phyloP scores from a whole-genome alignment of 805 yeast species.

The Candida sphagnicola region DNA sequence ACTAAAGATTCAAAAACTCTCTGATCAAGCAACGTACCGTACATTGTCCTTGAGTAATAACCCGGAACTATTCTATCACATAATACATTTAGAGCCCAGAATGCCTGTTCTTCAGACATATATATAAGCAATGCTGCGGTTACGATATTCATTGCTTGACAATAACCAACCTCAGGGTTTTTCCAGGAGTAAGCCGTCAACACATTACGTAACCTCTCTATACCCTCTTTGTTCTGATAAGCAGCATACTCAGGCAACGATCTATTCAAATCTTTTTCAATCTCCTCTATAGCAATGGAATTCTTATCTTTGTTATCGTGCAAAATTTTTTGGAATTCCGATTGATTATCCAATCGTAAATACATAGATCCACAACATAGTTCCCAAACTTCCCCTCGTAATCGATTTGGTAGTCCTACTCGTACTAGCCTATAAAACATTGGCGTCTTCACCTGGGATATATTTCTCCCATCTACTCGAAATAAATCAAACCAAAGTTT shows the following conservation, averaged over 20 bases:
- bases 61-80: conserved; percentile 92
- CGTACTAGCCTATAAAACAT: conserved; percentile 79
- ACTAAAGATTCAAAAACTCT: conserved; percentile 89
- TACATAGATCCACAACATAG: conserved; percentile 82
- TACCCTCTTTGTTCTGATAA: conserved; percentile 83
- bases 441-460: conserved; percentile 69
- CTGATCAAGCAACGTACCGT: conserved; percentile 93
- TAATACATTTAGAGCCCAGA: conserved; percentile 79
- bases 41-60: conserved; percentile 95
- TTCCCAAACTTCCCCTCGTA: conserved; percentile 98
- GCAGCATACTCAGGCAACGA: conserved; percentile 96
- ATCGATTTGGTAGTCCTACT: conserved; percentile 89
- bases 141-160: conserved; percentile 98
- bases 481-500: conserved; percentile 93
- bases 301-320: conserved; percentile 57
- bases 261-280: conserved; percentile 91
- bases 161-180: conserved; percentile 94
- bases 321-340: conserved; percentile 56
- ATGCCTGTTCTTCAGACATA: conserved; percentile 96
- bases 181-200: conserved; percentile 95
- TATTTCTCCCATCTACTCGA: conserved; percentile 76
- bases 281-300: conserved; percentile 90
- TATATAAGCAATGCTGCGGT: conserved; percentile 73
- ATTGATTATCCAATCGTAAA: conserved; percentile 57
- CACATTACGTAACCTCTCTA: conserved; percentile 77